phyloP scores from a whole-genome alignment of 352 stramenopile species.

The Saprolegnia diclina region DNA sequence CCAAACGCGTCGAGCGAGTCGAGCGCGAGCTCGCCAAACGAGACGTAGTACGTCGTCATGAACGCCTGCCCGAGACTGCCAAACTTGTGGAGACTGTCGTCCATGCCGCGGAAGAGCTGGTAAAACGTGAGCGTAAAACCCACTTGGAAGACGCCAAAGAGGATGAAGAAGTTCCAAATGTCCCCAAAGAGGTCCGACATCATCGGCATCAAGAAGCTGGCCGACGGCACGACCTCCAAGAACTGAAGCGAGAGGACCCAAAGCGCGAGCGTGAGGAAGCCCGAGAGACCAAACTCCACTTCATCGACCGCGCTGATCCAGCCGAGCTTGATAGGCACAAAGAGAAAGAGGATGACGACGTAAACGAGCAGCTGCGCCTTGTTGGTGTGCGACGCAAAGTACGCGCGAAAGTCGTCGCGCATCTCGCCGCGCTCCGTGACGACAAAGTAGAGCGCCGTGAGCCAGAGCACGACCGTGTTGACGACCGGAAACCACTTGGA shows the following conservation, averaged over 20 bases:
- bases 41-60: conserved; percentile 8
- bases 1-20: conserved; percentile 1
- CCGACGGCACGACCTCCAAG: conserved; percentile 11
- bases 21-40: neutral
- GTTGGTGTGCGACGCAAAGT: conserved; percentile 13
- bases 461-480: conserved; percentile 9
- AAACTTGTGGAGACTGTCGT: neutral
- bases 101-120: neutral
- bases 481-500: neutral
- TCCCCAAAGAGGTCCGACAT: conserved; percentile 5
- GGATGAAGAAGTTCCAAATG: conserved; percentile 15
- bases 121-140: conserved; percentile 17
- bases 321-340: conserved; percentile 10
- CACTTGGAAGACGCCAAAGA: conserved; percentile 10
- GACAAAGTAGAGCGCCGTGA: conserved; percentile 9
- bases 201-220: conserved; percentile 5
- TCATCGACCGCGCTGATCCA: neutral
- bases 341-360: conserved; percentile 16
- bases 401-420: neutral
- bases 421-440: conserved; percentile 9
- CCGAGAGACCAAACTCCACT: neutral
- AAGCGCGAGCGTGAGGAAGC: neutral
- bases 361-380: conserved; percentile 16
- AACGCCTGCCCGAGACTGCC: conserved; percentile 4
- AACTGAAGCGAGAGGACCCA: conserved; percentile 9